Conservation (phyloP, 2,329 filamentous ascomycete genomes). For the Apiospora koreana region DNA sequence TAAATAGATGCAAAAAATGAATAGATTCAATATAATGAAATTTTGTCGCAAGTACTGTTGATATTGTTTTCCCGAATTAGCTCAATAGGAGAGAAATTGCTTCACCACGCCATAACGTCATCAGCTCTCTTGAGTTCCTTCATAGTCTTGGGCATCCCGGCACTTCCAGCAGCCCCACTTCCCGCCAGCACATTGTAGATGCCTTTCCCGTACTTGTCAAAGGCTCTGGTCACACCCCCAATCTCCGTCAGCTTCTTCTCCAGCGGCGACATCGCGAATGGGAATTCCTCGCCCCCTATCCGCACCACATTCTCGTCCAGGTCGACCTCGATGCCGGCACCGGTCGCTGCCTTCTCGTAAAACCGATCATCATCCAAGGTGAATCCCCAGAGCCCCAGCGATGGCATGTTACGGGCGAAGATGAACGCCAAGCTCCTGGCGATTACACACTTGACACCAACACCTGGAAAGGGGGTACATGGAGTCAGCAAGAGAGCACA, state of each 20-base stretch:
- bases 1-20: no score
- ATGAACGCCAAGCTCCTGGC: constrained; percentile 48
- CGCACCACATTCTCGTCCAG: constrained; percentile 24
- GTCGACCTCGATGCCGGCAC: constrained; percentile 38
- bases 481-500: no score
- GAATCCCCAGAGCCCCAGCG: constrained; percentile 46
- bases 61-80: no score
- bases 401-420: constrained; percentile 46
- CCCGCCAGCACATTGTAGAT: constrained; percentile 30
- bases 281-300: constrained; percentile 25
- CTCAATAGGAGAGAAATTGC: no score
- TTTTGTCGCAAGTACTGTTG: no score
- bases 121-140: no score
- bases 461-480: no score
- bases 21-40: no score
- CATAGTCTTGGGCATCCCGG: no score
- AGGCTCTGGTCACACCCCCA: constrained; percentile 41
- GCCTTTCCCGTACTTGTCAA: constrained; percentile 37
- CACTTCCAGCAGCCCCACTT: no score
- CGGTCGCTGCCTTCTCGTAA: constrained; percentile 36
- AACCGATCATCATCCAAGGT: constrained; percentile 39
- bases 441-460: constrained; percentile 43
- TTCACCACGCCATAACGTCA: no score
- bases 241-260: constrained; percentile 38
- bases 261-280: constrained; percentile 39